A percentile compares a stretch with the other conserved stretches of the same genome.
These are phyloP conservation scores for Chlorella ohadii DNA, from an alignment of 139 green algal genomes.

Conservation along the genomic window DNA sequence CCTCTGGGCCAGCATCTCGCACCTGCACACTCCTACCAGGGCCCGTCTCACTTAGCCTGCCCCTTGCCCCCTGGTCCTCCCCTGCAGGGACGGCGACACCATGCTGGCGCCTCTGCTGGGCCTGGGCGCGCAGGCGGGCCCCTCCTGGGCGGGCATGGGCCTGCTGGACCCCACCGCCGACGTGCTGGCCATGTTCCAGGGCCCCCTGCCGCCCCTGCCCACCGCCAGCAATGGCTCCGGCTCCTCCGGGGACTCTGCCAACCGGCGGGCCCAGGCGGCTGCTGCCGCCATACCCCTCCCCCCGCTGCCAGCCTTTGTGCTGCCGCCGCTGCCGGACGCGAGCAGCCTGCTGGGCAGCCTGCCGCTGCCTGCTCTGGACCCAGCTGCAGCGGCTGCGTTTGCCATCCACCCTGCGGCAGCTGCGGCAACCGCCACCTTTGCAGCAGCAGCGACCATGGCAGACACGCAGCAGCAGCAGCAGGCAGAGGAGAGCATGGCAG, in stretches of 20 bases:
- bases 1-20: neutral
- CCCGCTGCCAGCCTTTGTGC: neutral
- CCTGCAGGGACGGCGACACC: conserved; percentile 12
- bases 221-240: neutral
- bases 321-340: conserved; percentile 4
- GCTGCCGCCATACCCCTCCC: neutral
- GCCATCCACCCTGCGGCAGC: neutral
- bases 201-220: neutral
- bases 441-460: neutral
- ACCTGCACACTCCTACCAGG: too few species aligned
- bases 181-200: conserved; percentile 33
- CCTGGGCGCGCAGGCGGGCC: too few species aligned
- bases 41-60: neutral
- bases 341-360: neutral
- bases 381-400: neutral
- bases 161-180: neutral
- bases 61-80: neutral
- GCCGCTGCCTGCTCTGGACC: neutral
- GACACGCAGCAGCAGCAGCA: conserved; percentile 3
- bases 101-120: neutral
- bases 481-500: conserved; percentile 25
- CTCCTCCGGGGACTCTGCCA: neutral
- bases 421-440: conserved; percentile 9
- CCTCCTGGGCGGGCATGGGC: neutral
- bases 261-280: neutral